Evolutionary conservation across 1,284 basidiomycete species (phyloP), one percentile per base, ranked within the genome.

Genomic region (Cryptococcus depauperatus): DNA sequence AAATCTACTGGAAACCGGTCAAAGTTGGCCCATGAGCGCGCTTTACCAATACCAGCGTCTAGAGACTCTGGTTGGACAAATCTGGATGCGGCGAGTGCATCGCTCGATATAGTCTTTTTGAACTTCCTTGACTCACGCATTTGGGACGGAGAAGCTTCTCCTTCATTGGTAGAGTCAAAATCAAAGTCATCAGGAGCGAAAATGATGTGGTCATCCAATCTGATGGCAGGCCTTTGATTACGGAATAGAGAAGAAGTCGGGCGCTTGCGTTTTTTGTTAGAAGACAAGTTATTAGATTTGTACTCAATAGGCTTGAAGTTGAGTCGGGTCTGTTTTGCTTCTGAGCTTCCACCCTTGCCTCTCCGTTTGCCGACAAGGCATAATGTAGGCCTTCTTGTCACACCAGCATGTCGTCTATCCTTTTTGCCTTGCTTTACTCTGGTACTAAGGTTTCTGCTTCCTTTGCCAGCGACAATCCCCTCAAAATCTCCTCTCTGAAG

Each of bases 21-120:
- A 35, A 70, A 59, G 38, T 69, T 64, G 4, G 61, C 64, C 69
- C 69, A 71, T 9, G 68, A 69, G 35, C 62, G 47, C n/a, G 64
- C 65, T 41, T 61, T 62, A 14, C 66, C 68, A 1, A 70, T 52
- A 0, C 59, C 60, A 9, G 50, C 52, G 48, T 68, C 64, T 2
- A 66, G 42, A 19, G 32, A 34, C 8, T 16, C 14, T 4, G n/a
- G 16, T 8, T 18, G 13, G 10, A 22, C 21, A n/a, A 14, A n/a
- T 16, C 22, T 23, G 4, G 26, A 3, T 2, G 25, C 33, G 21
- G 35, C 13, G 14, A 13, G 19, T 34, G 35, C 14, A 13, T 23
- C 30, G 29, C 18, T 35, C 13, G 49, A 54, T n/a, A 35, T 18
- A 3, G 45, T 47, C 18, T 38, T 18, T 26, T 38, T 41, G n/a